These are phyloP conservation scores for Syzygium grande DNA, from an alignment of 345 rosid genomes.

Conservation along the genomic window DNA sequence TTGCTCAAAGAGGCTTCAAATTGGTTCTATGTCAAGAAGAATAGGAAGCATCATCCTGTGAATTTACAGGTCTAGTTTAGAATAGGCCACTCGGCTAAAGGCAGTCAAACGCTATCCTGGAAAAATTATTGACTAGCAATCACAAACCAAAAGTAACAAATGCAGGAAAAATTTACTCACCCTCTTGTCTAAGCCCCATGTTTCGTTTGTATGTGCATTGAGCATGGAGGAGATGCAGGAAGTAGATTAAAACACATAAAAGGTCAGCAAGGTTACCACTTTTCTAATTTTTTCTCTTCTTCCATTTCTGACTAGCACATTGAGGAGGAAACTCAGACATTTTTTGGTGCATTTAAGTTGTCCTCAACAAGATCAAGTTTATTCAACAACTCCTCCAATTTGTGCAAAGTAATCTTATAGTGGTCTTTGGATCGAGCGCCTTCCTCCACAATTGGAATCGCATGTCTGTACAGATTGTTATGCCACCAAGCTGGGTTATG, in stretches of 20 bases:
- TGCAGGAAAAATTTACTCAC: neutral
- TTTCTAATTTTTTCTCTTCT: neutral
- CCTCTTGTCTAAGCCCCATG: neutral
- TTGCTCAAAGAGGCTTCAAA: neutral
- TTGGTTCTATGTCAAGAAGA: neutral
- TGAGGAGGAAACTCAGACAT: neutral
- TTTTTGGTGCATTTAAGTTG: neutral
- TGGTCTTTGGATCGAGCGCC: conserved; percentile 23
- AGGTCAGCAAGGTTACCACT: neutral
- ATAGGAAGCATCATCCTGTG: neutral
- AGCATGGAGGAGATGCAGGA: neutral
- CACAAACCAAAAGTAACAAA: neutral
- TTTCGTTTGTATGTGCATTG: neutral
- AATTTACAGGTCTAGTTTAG: neutral
- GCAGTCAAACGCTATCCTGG: neutral
- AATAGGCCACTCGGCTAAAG: neutral
- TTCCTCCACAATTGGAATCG: conserved; percentile 27
- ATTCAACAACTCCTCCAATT: conserved; percentile 32
- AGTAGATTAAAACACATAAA: neutral
- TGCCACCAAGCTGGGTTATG: conserved; percentile 22
- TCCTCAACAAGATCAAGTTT: conserved; percentile 23
- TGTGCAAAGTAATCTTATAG: conserved; percentile 30
- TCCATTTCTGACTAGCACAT: neutral
- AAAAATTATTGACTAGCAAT: neutral
- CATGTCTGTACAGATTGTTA: conserved; percentile 14